Conservation (phyloP, 2,329 filamentous ascomycete genomes). For the Aspergillus uvarum region DNA sequence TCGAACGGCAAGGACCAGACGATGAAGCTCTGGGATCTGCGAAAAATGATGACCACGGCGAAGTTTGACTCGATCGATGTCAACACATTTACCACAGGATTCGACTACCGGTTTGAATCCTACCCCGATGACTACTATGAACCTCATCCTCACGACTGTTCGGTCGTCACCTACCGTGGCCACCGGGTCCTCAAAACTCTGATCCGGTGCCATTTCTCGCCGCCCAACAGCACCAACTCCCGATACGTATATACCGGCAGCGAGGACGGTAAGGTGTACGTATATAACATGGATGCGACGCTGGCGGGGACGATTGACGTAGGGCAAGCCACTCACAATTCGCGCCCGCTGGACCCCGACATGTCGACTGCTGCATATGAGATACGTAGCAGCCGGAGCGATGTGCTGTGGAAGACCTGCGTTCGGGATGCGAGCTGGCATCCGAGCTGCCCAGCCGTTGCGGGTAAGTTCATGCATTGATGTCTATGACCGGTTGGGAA, state of each 20-base stretch:
- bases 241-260: conserved; percentile 92
- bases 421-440: conserved; percentile 91
- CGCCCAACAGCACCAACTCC: conserved; percentile 78
- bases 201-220: conserved; percentile 94
- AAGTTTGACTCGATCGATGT: conserved; percentile 55
- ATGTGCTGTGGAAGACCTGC: conserved; percentile 69
- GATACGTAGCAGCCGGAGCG: conserved; percentile 50
- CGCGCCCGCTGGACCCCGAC: conserved; percentile 56
- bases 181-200: conserved; percentile 86
- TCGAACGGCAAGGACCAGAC: conserved; percentile 95
- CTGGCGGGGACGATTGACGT: conserved; percentile 77
- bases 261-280: conserved; percentile 81
- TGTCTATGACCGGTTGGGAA: neutral
- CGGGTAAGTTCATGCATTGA: conserved; percentile 47
- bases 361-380: conserved; percentile 58
- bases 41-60: conserved; percentile 79
- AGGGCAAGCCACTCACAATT: conserved; percentile 63
- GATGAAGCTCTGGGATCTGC: conserved; percentile 94
- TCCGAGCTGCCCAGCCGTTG: conserved; percentile 77
- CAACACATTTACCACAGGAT: conserved; percentile 56
- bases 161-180: conserved; percentile 87
- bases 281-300: conserved; percentile 93
- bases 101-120: conserved; percentile 61
- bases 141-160: conserved; percentile 81
- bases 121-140: conserved; percentile 56